Base-by-base conservation (phyloP, 1,284 basidiomycete species). In the Boletus mariae region DNA sequence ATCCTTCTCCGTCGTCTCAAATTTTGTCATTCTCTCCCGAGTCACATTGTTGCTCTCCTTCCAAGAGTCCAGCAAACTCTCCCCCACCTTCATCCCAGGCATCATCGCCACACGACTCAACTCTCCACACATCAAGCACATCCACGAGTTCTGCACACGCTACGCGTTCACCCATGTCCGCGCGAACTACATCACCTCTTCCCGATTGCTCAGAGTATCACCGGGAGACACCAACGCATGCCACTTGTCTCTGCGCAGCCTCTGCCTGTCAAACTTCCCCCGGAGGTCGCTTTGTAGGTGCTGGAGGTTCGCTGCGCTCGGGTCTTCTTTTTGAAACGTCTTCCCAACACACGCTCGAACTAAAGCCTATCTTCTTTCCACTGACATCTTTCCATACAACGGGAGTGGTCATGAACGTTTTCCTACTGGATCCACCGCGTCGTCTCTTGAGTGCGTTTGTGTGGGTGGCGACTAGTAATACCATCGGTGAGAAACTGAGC, bases 391-490 rank as follows among this genome's bases (percentile, higher is more conserved):
- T 87, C 63, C 77, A 76, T 59, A 86, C 82, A 1, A 74, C 75
- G 1, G 85, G 86, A 1, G 78, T 84, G 4, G 85, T 87, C 11
- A 86, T 88, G 82, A 87, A 87, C 58, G 80, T 88, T 29, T 88
- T 87, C 62, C 71, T 88, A n/a, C 75, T 88, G 32, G 85, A 88
- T 60, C 84, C 85, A 0, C 71, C 75, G 3, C 73, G 75, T 45
- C 72, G 83, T 40, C 65, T 87, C n/a, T 64, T 87, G 38, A 81
- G 82, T 11, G 83, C 83, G 4, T 87, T 87, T 58, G 76, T 87
- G 12, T 87, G 81, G 79, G 73, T 85, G 2, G 71, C 77, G 12
- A 69, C 66, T 20, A 68, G 53, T 53, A 71, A 70, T 31, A 68
- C 66, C n/a, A 68, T 71, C 57, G 55, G 65, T 62, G 44, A 57